Conservation (phyloP, 208 protist genomes). For the Trypanosomatidae sp. region DNA sequence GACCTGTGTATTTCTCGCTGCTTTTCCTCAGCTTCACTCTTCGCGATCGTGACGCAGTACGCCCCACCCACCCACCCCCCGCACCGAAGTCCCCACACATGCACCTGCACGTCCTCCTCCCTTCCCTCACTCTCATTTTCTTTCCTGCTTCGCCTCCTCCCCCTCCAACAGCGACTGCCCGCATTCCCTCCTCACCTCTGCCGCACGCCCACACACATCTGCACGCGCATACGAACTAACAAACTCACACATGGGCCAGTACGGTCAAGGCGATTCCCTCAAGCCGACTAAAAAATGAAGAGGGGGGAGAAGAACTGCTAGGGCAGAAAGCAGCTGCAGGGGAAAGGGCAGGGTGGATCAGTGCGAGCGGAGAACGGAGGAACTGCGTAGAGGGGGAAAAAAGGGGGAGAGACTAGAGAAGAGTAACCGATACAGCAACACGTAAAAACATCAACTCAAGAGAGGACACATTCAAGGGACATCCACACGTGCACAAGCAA, state of each 20-base stretch:
- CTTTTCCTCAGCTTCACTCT: too few species aligned
- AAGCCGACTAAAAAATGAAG: not conserved
- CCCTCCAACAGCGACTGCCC: too few species aligned
- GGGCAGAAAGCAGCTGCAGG: not conserved
- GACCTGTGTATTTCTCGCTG: too few species aligned
- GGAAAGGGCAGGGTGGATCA: not conserved
- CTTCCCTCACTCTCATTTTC: not conserved
- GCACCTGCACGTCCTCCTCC: not conserved
- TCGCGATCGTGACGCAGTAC: too few species aligned
- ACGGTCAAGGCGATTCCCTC: not conserved
- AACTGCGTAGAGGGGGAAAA: not conserved
- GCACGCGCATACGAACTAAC: not conserved
- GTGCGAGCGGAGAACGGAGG: constrained; percentile 1
- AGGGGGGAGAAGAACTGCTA: not conserved
- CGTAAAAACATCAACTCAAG: not conserved
- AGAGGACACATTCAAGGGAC: not conserved
- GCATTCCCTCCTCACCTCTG: too few species aligned
- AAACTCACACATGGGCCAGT: not conserved
- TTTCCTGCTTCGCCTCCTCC: not conserved
- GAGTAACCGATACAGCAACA: not conserved
- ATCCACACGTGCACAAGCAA: not conserved
- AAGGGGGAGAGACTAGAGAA: constrained; percentile 7
- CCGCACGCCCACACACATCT: not conserved
- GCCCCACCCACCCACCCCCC: too few species aligned
- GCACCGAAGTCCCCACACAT: not conserved